Conservation (phyloP, 2,329 filamentous ascomycete genomes). For the Colletotrichum plurivorum region DNA sequence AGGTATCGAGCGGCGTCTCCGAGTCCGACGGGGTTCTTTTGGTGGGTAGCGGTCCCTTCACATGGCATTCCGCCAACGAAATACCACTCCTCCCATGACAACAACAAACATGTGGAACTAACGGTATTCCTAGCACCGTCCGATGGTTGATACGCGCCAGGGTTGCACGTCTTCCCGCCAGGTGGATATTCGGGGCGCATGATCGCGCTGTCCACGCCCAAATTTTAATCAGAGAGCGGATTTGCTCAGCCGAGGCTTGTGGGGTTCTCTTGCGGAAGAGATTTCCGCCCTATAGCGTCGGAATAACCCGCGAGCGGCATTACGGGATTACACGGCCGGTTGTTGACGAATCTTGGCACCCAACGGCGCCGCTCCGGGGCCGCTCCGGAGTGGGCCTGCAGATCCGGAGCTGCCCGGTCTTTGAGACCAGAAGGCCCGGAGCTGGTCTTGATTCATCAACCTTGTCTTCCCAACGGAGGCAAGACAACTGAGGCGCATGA, state of each 20-base stretch:
- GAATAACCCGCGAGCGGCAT: slow-evolving; percentile 18
- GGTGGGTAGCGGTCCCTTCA: background rate
- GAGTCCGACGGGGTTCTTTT: slow-evolving; percentile 9
- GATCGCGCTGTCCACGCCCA: slow-evolving; percentile 28
- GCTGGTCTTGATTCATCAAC: background rate
- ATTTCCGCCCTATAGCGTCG: slow-evolving; percentile 12
- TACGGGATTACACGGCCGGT: slow-evolving; percentile 16
- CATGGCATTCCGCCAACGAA: background rate
- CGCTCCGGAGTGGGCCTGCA: background rate
- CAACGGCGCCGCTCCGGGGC: slow-evolving; percentile 15
- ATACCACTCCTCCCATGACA: slow-evolving; percentile 3
- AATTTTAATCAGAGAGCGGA: background rate
- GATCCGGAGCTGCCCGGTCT: slow-evolving; percentile 1
- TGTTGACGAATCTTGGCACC: slow-evolving; percentile 14
- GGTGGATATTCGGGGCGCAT: slow-evolving; percentile 38
- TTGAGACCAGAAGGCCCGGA: background rate
- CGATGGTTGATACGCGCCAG: slow-evolving; percentile 26
- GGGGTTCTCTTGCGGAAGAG: background rate
- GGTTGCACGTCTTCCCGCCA: slow-evolving; percentile 34
- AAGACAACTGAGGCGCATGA: background rate
- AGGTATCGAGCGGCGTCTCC: slow-evolving; percentile 24
- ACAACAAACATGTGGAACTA: slow-evolving; percentile 11
- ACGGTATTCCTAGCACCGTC: background rate
- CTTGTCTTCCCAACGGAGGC: background rate
- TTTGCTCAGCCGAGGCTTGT: slow-evolving; percentile 22